phyloP scores from a whole-genome alignment of 768 basidiomycete genomes.

The Hygrocybe coccinea region DNA sequence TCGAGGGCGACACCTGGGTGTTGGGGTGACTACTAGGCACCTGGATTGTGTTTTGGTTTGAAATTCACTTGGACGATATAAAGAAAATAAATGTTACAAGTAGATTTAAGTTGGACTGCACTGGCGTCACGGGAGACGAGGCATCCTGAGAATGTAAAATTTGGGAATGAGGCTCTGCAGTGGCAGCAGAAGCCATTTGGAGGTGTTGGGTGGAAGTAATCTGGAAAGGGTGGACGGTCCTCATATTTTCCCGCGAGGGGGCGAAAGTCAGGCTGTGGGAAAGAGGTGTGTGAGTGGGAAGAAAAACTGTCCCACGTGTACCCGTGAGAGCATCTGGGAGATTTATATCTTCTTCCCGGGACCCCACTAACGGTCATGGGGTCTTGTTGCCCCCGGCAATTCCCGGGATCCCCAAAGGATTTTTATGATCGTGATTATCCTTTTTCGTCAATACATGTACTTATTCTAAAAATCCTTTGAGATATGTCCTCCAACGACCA shows the following conservation, averaged over 20 bases:
- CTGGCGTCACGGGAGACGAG: not conserved
- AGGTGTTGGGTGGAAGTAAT: slow-evolving; percentile 14
- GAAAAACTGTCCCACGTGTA: slow-evolving; percentile 1
- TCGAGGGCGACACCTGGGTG: slow-evolving; percentile 14
- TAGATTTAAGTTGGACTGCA: not conserved
- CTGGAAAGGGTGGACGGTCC: slow-evolving; percentile 24
- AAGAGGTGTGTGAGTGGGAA: slow-evolving; percentile 3
- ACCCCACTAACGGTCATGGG: slow-evolving; percentile 1
- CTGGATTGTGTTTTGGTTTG: slow-evolving; percentile 28
- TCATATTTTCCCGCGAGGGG: slow-evolving; percentile 1
- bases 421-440: not conserved
- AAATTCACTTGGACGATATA: slow-evolving; percentile 17
- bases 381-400: not conserved
- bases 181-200: not conserved
- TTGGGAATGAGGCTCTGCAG: not conserved
- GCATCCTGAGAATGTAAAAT: not conserved
- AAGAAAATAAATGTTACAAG: slow-evolving; percentile 16
- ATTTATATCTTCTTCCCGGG: slow-evolving; percentile 2
- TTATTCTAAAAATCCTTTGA: not conserved
- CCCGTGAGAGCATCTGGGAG: not conserved
- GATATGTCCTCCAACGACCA: not conserved
- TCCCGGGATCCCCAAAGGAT: not conserved
- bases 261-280: not conserved
- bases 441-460: not conserved
- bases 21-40: slow-evolving; percentile 24